phyloP scores from a whole-genome alignment of 129 eudicot genomes.

The Flaveria sonorensis region DNA sequence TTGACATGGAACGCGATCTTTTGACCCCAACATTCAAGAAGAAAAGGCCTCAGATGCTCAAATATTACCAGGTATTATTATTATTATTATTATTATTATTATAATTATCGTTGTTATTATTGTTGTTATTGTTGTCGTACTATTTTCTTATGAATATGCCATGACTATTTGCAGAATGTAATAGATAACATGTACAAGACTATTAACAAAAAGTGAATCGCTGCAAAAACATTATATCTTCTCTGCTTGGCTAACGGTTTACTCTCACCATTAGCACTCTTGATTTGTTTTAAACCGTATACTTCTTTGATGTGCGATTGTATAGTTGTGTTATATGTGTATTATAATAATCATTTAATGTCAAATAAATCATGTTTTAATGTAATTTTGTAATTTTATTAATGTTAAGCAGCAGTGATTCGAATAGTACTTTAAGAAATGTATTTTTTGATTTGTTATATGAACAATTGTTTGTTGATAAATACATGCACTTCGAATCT shows the following conservation, averaged over 20 bases:
- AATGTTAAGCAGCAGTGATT: background rate
- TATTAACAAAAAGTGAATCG: conserved; percentile 36
- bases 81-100: too few species aligned
- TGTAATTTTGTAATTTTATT: background rate
- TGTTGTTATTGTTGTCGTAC: background rate
- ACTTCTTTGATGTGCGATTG: conserved; percentile 14
- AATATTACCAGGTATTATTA: conserved; percentile 65
- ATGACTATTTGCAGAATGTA: conserved; percentile 19
- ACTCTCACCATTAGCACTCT: conserved; percentile 2
- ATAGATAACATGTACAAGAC: conserved; percentile 44
- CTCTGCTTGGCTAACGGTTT: conserved; percentile 3
- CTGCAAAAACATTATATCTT: background rate
- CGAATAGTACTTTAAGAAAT: too few species aligned
- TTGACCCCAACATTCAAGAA: conserved; percentile 85
- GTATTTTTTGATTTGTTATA: too few species aligned
- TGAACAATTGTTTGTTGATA: background rate
- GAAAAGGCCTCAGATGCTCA: conserved; percentile 86
- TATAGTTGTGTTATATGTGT: conserved; percentile 22
- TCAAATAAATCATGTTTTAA: background rate
- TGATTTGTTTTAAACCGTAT: conserved; percentile 20
- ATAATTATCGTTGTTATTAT: too few species aligned
- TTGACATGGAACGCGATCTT: conserved; percentile 90
- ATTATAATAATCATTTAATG: background rate
- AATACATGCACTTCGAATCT: background rate
- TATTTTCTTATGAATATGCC: background rate